Evolutionary conservation across 2,329 filamentous ascomycete species (phyloP).

Genomic region (Cercospora zeina): DNA sequence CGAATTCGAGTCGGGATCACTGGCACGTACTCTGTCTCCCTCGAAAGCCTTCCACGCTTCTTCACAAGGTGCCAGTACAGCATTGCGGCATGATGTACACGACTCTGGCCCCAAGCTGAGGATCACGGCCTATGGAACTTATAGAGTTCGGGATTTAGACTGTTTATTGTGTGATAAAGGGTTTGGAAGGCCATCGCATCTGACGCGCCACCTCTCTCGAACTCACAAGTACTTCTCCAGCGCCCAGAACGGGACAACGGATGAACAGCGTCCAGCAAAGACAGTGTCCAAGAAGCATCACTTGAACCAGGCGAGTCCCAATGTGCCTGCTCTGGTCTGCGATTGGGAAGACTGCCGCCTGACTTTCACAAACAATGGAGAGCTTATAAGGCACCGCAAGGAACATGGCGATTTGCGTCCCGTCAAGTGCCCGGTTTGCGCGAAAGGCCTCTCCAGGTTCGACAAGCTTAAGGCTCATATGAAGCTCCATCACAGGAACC

Average conservation of each 20-base stretch:
- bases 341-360: conserved; percentile 1
- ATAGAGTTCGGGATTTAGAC: not conserved
- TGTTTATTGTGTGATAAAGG: not conserved
- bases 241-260: not conserved
- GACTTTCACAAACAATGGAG: not conserved
- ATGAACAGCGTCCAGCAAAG: too few relatives aligned
- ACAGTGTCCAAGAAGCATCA: not conserved
- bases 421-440: conserved; percentile 9
- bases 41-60: not conserved
- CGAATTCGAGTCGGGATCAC: not conserved
- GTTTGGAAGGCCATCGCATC: not conserved
- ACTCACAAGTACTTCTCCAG: not conserved
- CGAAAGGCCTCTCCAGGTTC: conserved; percentile 10
- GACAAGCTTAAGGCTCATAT: conserved; percentile 11
- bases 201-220: not conserved
- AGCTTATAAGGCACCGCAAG: not conserved
- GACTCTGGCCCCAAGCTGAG: not conserved
- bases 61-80: not conserved
- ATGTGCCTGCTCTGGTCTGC: not conserved
- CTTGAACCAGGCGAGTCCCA: not conserved
- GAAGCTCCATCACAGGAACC: not conserved
- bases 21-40: not conserved
- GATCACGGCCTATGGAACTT: not conserved
- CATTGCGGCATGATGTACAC: not conserved
- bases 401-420: not conserved